Conservation (phyloP, 371 early-diverging fungal genomes). For the Apophysomyces trapeziformis region DNA sequence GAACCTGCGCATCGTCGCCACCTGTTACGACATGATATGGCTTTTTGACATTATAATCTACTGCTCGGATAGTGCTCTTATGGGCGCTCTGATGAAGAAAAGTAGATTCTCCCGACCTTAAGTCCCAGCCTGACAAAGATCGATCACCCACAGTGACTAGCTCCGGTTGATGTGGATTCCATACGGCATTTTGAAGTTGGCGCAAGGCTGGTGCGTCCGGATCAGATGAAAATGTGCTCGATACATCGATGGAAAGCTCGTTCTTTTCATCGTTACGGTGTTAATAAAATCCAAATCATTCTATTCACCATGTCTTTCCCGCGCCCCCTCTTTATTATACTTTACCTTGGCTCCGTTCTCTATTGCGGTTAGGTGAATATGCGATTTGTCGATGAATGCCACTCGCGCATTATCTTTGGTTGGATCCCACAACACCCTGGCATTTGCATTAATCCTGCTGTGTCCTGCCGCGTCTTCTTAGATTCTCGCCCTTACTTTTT, state of each 20-base stretch:
- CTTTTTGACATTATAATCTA: slow-evolving; percentile 88
- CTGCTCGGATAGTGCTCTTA: slow-evolving; percentile 63
- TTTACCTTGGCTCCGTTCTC: slow-evolving; percentile 15
- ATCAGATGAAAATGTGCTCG: slow-evolving; percentile 15
- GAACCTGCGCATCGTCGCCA: slow-evolving; percentile 83
- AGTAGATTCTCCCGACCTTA: slow-evolving; percentile 52
- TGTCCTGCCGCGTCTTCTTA: background rate
- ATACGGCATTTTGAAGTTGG: slow-evolving; percentile 58
- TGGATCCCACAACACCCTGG: slow-evolving; percentile 48
- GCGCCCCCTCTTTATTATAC: background rate
- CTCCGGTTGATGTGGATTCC: slow-evolving; percentile 74
- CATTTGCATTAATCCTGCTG: background rate
- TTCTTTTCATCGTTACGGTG: background rate
- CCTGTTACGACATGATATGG: slow-evolving; percentile 81
- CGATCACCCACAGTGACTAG: slow-evolving; percentile 63
- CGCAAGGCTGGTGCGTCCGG: slow-evolving; percentile 11
- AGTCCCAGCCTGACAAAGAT: slow-evolving; percentile 74
- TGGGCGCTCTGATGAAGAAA: slow-evolving; percentile 65
- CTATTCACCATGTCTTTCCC: too few relatives aligned
- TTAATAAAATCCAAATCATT: too few relatives aligned
- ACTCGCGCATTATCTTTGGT: slow-evolving; percentile 24
- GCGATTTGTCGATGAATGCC: slow-evolving; percentile 26
- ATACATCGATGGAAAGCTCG: slow-evolving; percentile 22
- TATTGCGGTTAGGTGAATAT: slow-evolving; percentile 23
- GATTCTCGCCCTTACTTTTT: slow-evolving; percentile 6